Conservation (phyloP, 2,329 filamentous ascomycete genomes). For the Ploettnerulaceae sp. region DNA sequence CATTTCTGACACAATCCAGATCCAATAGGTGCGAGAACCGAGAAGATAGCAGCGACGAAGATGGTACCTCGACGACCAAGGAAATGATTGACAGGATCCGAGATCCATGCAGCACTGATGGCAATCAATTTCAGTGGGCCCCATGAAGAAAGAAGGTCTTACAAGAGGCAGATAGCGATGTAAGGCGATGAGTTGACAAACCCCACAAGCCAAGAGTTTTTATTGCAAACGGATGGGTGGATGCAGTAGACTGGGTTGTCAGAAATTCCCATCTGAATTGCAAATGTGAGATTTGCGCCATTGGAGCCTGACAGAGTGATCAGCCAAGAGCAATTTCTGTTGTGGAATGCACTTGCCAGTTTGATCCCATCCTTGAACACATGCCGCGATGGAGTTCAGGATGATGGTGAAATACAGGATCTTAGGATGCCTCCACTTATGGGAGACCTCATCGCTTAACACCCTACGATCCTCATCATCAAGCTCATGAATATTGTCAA, state of each 20-base stretch:
- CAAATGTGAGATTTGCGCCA: conserved; percentile 46
- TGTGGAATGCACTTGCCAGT: conserved; percentile 42
- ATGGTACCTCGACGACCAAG: conserved; percentile 60
- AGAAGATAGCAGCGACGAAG: conserved; percentile 59
- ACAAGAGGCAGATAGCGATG: conserved; percentile 45
- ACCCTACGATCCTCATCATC: conserved; percentile 54
- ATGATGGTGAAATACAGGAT: conserved; percentile 63
- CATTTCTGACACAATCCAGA: conserved; percentile 55
- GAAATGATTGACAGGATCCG: conserved; percentile 55
- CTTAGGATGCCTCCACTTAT: conserved; percentile 63
- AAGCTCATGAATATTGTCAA: conserved; percentile 59
- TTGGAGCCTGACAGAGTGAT: conserved; percentile 56
- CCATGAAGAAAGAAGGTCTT: conserved; percentile 33
- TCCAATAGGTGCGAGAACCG: conserved; percentile 56
- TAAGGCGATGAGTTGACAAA: conserved; percentile 48
- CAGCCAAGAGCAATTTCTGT: conserved; percentile 54
- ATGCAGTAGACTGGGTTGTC: conserved; percentile 40
- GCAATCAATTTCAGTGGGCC: not conserved
- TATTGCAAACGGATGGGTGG: conserved; percentile 35
- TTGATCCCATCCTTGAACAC: conserved; percentile 54
- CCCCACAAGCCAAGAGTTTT: conserved; percentile 48
- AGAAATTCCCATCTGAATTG: conserved; percentile 40
- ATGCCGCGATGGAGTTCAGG: conserved; percentile 63
- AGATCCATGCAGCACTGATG: conserved; percentile 44
- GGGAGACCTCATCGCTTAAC: conserved; percentile 58